Conservation (phyloP, 1,284 basidiomycete genomes). For the Heimioporus retisporus region DNA sequence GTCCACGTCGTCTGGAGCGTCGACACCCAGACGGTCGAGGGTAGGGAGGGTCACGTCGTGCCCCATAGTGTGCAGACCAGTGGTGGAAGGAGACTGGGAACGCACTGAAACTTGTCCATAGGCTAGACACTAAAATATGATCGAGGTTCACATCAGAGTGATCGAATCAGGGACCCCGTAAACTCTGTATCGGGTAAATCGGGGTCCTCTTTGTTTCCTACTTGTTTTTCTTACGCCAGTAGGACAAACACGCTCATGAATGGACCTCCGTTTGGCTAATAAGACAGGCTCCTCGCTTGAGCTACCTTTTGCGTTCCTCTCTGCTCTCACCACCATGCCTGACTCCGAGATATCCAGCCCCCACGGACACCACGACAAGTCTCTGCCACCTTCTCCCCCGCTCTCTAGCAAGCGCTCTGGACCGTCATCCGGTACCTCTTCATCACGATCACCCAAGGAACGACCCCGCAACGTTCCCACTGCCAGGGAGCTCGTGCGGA, state of each 20-base stretch:
- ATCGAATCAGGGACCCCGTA: conserved; percentile 20
- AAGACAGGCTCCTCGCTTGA: conserved; percentile 13
- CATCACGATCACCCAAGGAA: conserved; percentile 33
- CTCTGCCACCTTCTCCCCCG: conserved; percentile 36
- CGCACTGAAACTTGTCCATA: background rate
- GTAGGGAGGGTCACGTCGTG: conserved; percentile 50
- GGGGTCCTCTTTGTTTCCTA: conserved; percentile 29
- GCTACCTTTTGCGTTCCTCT: background rate
- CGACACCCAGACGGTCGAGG: conserved; percentile 53
- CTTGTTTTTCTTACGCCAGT: conserved; percentile 28
- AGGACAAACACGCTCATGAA: conserved; percentile 30
- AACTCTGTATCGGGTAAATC: conserved; percentile 27
- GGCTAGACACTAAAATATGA: conserved; percentile 1
- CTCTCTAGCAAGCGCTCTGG: conserved; percentile 28
- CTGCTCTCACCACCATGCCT: background rate
- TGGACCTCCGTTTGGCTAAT: conserved; percentile 9
- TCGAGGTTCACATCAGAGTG: background rate
- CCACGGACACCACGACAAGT: conserved; percentile 19
- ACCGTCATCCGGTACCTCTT: conserved; percentile 31
- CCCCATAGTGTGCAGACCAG: no score
- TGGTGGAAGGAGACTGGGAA: background rate
- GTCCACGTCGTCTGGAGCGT: conserved; percentile 48
- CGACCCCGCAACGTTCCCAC: conserved; percentile 31
- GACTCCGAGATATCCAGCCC: no score
- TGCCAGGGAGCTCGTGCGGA: conserved; percentile 42